Evolutionary conservation across 2,329 filamentous ascomycete genomes (phyloP), one percentile per base, ranked within the genome.

Genomic region (Arthrocladium fulminans): DNA sequence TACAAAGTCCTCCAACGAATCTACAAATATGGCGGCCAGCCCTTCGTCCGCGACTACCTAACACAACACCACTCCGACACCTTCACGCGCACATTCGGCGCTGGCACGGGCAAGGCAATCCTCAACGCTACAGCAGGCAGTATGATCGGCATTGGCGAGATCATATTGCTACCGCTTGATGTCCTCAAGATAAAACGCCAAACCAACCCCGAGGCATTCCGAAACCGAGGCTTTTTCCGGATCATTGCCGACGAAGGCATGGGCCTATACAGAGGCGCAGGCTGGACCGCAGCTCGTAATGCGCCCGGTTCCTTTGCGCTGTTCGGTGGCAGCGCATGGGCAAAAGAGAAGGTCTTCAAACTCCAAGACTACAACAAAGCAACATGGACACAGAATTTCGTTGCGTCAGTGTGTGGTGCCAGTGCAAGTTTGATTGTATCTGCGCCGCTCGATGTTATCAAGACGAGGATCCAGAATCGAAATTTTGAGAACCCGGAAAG

Each of bases 171-270:
- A 34, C 92, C 92, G 35, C 80, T 98, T 52, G 92, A 98, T 61
- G 90, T 98, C 32, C 79, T 98, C 55, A 98, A 98, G 80, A 98
- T 98, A 74, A 98, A 98, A 80, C 83, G 92, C 62, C 92, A 98
- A 74, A 98, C 92, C 58, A 98, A 98, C 76, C 92, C 92, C 34
- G 92, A 97, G 65, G 89, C 92, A 29, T 98, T 98, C 81, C 81
- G 88, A 58, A 90, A 90, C 59, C 86, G 92, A 61, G 92, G 92
- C 54, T 76, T 98, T 51, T 73, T 97, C 65, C 84, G 78, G 70
- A 97, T 98, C 57, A 78, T 98, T 53, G 78, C 80, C 51, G 92
- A 98, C 64, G 92, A 98, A 69, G 92, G 92, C 29, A 94, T 97
- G 62, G 88, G 88, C 43, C 73, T 98, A 45, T 98, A 98, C 74